Evolutionary conservation across 495 filamentous ascomycete species (phyloP), one percentile per base, ranked within the genome.

Genomic region (Schizothecium vesticola): DNA sequence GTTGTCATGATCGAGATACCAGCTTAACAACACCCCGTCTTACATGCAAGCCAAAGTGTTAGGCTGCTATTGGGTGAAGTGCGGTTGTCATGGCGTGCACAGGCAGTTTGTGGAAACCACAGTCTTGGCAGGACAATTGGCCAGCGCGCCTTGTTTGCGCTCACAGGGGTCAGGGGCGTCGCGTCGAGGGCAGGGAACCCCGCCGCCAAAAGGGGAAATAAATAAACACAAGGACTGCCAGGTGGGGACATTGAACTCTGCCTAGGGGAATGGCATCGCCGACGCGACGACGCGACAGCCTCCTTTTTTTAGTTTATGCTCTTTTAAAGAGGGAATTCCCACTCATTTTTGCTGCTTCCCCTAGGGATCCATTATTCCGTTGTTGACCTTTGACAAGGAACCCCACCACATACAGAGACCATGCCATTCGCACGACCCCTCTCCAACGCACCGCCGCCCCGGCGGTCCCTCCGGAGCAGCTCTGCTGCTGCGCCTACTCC

Each of bases 221-320:
- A 69, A 65, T 65, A 69, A 69, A 69, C 67, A 69, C 24, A 65
- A 64, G 62, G 62, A 64, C 21, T 22, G n/a, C 25, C 25, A 33
- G 26, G 43, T 43, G 59, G 36, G 59, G 56, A 21, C 66, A 19
- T 29, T 19, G 29, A 51, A 29, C 64, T 31, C 28, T 22, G 6
- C 21, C 16, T 55, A n/a, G n/a, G 31, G 23, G 21, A 16, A 28
- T 16, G 21, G 25, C 29, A 9, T 28, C 60, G 11, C 25, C 3
- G 29, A 29, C 29, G 25, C 29, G 29, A 33, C 23, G 21, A 31
- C 29, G n/a, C n/a, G 29, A 62, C 29, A 24, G n/a, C 58, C 3
- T 59, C 24, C 7, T 24, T 28, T 25, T n/a, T 43, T n/a, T 13
- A 1, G 2, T 28, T 0, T 4, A 8, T n/a, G 5, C 43, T 51